phyloP scores from a whole-genome alignment of 768 basidiomycete genomes.

The Boletus bicolor region DNA sequence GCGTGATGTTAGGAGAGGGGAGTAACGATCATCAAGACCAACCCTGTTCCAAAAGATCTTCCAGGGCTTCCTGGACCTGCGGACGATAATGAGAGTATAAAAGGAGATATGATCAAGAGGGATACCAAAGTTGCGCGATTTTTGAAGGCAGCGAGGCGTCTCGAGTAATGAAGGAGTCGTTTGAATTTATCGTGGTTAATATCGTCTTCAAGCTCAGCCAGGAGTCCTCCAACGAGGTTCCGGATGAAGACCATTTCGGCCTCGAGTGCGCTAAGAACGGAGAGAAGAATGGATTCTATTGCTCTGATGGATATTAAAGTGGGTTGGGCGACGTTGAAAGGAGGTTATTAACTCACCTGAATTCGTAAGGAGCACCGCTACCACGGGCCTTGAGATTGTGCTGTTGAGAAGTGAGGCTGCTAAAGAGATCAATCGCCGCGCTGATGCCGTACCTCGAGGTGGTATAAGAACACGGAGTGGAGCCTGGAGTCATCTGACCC shows the following conservation, averaged over 20 bases:
- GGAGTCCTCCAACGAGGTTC: conserved; percentile 81
- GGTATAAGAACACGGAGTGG: conserved; percentile 85
- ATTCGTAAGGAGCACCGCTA: conserved; percentile 79
- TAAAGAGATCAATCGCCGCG: conserved; percentile 10
- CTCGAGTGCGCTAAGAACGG: conserved; percentile 88
- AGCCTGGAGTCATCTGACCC: conserved; percentile 84
- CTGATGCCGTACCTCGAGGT: conserved; percentile 61
- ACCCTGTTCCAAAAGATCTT: conserved; percentile 92
- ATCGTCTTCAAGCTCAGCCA: conserved; percentile 92
- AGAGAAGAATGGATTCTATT: conserved; percentile 88
- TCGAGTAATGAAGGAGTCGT: conserved; percentile 86
- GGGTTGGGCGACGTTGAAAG: conserved; percentile 7
- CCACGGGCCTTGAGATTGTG: conserved; percentile 79
- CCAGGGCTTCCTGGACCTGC: conserved; percentile 85
- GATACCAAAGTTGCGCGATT: conserved; percentile 82
- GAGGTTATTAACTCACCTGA: conserved; percentile 51
- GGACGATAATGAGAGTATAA: not conserved
- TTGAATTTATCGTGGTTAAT: conserved; percentile 96
- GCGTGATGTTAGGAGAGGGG: conserved; percentile 2
- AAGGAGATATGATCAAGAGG: not conserved
- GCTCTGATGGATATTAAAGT: conserved; percentile 53
- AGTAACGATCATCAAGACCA: conserved; percentile 5
- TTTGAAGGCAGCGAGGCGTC: conserved; percentile 84
- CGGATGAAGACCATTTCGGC: conserved; percentile 96
- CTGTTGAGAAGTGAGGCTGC: conserved; percentile 37